phyloP scores from a whole-genome alignment of 2,329 filamentous ascomycete species.

The Aspergillus udagawae region DNA sequence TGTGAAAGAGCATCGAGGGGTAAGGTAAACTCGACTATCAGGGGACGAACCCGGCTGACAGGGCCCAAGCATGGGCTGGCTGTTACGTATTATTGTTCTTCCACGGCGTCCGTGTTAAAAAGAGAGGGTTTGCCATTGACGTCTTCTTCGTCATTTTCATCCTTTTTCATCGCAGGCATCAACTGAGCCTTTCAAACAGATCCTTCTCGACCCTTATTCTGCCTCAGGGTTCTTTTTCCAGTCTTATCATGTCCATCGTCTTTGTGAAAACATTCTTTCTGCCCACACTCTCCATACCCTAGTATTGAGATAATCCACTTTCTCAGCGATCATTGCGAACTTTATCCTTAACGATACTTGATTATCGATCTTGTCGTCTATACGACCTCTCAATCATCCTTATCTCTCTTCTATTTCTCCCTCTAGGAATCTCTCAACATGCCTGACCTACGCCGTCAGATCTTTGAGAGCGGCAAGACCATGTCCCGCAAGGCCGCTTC shows the following conservation, averaged over 20 bases:
- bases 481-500: conserved; percentile 59
- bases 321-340: neutral
- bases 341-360: neutral
- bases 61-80: too few relatives aligned
- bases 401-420: neutral
- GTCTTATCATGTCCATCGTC: conserved; percentile 17
- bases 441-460: conserved; percentile 53
- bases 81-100: neutral
- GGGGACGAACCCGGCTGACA: neutral
- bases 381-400: neutral
- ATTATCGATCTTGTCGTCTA: neutral
- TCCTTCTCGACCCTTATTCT: neutral
- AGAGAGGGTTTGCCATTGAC: neutral
- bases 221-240: neutral
- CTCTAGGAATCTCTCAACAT: conserved; percentile 25
- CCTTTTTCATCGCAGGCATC: conserved; percentile 8
- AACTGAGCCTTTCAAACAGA: neutral
- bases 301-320: conserved; percentile 11
- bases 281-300: conserved; percentile 16
- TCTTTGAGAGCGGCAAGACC: conserved; percentile 63
- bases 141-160: conserved; percentile 5
- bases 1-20: neutral
- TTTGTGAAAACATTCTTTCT: conserved; percentile 13
- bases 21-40: too few relatives aligned
- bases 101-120: neutral